phyloP scores from a whole-genome alignment of 2,329 filamentous ascomycete species.

The Zymoseptoria passerinii region DNA sequence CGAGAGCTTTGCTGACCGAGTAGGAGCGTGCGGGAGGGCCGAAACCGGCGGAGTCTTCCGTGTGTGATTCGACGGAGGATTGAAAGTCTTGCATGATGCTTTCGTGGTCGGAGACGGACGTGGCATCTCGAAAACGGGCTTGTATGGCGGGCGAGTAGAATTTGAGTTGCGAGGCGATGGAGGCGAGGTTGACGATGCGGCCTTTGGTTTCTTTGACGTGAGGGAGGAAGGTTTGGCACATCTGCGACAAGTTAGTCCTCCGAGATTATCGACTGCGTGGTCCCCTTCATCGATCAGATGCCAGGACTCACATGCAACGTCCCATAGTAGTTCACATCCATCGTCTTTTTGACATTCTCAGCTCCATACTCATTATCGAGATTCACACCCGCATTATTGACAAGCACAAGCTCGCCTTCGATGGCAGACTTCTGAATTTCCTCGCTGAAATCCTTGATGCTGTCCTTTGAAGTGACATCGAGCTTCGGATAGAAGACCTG shows the following conservation, averaged over 20 bases:
- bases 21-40: constrained; percentile 24
- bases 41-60: constrained; percentile 24
- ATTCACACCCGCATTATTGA: constrained; percentile 33
- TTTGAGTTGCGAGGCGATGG: constrained; percentile 25
- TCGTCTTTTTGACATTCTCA: constrained; percentile 25
- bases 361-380: constrained; percentile 21
- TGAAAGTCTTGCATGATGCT: constrained; percentile 22
- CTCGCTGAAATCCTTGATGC: constrained; percentile 23
- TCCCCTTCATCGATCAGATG: background rate
- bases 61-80: constrained; percentile 14
- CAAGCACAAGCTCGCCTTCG: constrained; percentile 25
- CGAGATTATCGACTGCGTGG: too few species aligned
- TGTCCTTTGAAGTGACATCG: constrained; percentile 24
- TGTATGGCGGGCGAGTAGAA: constrained; percentile 23
- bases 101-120: constrained; percentile 22
- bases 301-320: constrained; percentile 25
- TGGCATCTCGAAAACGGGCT: constrained; percentile 19
- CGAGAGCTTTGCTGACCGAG: constrained; percentile 29
- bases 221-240: constrained; percentile 29
- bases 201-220: constrained; percentile 18
- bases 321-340: constrained; percentile 31
- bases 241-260: constrained; percentile 7
- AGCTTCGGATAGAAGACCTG: constrained; percentile 25
- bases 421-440: constrained; percentile 20
- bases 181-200: constrained; percentile 32